phyloP scores from a whole-genome alignment of 257 asterid genomes.

The Agastache rugosa region DNA sequence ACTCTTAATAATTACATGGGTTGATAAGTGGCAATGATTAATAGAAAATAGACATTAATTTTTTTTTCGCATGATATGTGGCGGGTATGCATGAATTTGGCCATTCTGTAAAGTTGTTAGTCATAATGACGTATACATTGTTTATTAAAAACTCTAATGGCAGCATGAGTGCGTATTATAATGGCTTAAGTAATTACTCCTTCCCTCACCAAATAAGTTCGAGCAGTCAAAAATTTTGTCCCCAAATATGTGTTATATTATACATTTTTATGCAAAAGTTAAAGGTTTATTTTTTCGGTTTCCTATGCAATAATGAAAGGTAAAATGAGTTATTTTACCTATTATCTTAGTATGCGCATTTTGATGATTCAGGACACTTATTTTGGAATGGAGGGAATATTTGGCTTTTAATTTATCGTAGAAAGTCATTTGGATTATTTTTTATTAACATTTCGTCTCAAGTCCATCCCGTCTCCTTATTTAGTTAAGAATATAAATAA shows the following conservation, averaged over 20 bases:
- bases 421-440: too few relatives aligned
- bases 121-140: constrained; percentile 27
- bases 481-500: background rate
- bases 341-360: too few relatives aligned
- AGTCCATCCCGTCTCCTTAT: background rate
- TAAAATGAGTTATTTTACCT: too few relatives aligned
- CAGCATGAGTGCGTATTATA: background rate
- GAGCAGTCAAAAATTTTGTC: too few relatives aligned
- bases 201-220: too few relatives aligned
- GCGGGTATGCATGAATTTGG: background rate
- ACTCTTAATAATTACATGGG: background rate
- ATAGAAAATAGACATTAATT: background rate
- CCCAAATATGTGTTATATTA: too few relatives aligned
- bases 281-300: too few relatives aligned
- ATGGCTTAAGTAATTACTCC: background rate
- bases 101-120: background rate
- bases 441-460: background rate
- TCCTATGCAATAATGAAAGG: too few relatives aligned
- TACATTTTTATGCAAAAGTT: too few relatives aligned
- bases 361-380: too few relatives aligned
- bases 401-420: background rate
- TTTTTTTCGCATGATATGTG: background rate
- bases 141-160: constrained; percentile 15
- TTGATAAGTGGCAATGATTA: constrained; percentile 1
- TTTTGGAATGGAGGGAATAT: too few relatives aligned